Conservation (phyloP, 257 asterid genomes). For the Perilla frutescens region DNA sequence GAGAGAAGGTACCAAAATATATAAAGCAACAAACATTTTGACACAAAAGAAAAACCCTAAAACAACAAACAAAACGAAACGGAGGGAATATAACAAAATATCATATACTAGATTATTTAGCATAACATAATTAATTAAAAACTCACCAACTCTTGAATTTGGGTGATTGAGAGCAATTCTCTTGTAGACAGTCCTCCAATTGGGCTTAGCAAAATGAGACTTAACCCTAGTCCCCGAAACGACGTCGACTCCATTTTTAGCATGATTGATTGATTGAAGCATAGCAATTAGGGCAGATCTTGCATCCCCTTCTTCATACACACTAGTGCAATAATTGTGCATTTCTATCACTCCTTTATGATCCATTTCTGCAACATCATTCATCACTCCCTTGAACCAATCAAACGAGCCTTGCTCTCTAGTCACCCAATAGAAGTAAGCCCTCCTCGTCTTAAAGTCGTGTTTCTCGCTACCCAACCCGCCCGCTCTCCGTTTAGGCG, state of each 20-base stretch:
- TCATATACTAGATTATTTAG: not conserved
- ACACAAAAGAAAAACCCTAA: too few relatives aligned
- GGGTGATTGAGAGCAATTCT: conserved; percentile 78
- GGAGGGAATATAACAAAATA: too few relatives aligned
- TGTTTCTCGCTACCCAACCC: conserved; percentile 37
- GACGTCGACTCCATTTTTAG: conserved; percentile 78
- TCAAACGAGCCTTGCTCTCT: conserved; percentile 89
- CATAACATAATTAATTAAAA: not conserved
- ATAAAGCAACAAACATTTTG: too few relatives aligned
- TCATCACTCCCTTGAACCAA: conserved; percentile 92
- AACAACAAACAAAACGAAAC: too few relatives aligned
- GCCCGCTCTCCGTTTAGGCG: conserved; percentile 36
- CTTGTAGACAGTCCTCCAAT: conserved; percentile 80
- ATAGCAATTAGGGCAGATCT: conserved; percentile 85
- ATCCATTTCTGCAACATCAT: conserved; percentile 84
- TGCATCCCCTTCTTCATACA: conserved; percentile 88
- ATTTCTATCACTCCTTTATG: conserved; percentile 73
- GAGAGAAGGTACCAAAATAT: too few relatives aligned
- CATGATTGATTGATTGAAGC: conserved; percentile 86
- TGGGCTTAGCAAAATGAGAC: conserved; percentile 93
- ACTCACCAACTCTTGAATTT: conserved; percentile 64
- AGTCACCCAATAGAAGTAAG: conserved; percentile 90
- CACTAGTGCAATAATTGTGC: conserved; percentile 94
- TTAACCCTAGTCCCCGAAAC: conserved; percentile 87
- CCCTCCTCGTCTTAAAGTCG: conserved; percentile 68